Base-by-base conservation (phyloP, 1,284 basidiomycete genomes). In the Earliella scabrosa region DNA sequence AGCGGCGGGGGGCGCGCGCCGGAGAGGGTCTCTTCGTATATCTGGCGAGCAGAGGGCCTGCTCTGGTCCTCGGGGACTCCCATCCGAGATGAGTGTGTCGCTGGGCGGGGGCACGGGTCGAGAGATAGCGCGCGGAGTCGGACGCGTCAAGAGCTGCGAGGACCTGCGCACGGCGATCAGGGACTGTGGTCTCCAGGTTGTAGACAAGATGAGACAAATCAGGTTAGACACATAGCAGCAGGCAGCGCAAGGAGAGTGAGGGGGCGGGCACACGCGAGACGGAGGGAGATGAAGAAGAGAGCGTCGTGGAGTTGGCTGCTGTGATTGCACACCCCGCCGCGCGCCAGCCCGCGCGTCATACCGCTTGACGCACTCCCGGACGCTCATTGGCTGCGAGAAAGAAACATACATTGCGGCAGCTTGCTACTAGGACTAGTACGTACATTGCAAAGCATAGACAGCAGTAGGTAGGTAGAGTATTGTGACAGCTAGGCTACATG, bases 1-100 rank as follows among this genome's bases (percentile, higher is more conserved):
- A 73, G 77, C 46, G 83, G 80, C 45, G 78, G 81, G 59, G 82
- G 75, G 66, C 78, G 77, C 48, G 80, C 78, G 58, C 83, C 82
- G 60, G 80, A 75, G 32, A 81, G 68, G 57, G 73, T 77, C 43
- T 75, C 76, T 44, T 85, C 79, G 63, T 79, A 85, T 51, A 82
- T 70, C 58, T 83, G 77, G 54, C 79, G 80, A 31, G 67, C 59
- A 32, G 70, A 67, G 26, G 67, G 71, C 50, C 61, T 59, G 47
- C 57, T 45, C 39, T 53, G 52, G 27, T 57, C 52, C 45, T 59
- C 54, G 36, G 49, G 41, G 49, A 45, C 58, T 43, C 54, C 57
- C 60, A 62, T 62, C 54, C 44, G 52, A 26, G 49, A 27, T 4
- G 39, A 35, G 9, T 44, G 38, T 51, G 57, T 20, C 35, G 50